Evolutionary conservation across 257 asterid genomes (phyloP).

Genomic region (Asclepias syriaca): DNA sequence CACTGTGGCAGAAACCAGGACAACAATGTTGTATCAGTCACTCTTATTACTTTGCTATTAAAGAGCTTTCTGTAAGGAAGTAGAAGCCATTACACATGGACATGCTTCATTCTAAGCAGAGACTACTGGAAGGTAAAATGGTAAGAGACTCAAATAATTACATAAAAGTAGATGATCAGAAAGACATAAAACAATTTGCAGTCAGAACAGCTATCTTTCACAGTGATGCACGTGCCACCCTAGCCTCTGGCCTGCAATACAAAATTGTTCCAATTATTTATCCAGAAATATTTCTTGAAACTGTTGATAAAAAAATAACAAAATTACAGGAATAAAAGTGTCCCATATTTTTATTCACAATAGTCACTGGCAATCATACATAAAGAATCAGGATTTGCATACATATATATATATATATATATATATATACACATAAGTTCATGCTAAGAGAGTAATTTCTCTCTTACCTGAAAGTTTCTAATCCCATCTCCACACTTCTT

Average conservation of each 20-base stretch:
- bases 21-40: neutral
- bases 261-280: neutral
- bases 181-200: neutral
- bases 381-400: too few relatives aligned
- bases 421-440: too few relatives aligned
- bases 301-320: neutral
- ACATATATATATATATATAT: too few relatives aligned
- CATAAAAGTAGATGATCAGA: neutral
- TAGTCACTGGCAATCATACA: too few relatives aligned
- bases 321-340: too few relatives aligned
- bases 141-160: too few relatives aligned
- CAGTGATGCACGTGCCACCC: slow-evolving; percentile 10
- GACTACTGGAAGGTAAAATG: neutral
- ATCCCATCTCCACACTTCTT: too few relatives aligned
- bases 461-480: too few relatives aligned
- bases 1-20: neutral
- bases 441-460: too few relatives aligned
- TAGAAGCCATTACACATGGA: neutral
- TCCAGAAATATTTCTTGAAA: neutral
- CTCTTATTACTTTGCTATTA: neutral
- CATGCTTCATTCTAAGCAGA: neutral
- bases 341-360: too few relatives aligned
- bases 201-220: neutral
- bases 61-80: neutral
- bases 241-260: slow-evolving; percentile 17